Base-by-base conservation (phyloP, 441 rosid species). In the Rhodomyrtus psidioides region DNA sequence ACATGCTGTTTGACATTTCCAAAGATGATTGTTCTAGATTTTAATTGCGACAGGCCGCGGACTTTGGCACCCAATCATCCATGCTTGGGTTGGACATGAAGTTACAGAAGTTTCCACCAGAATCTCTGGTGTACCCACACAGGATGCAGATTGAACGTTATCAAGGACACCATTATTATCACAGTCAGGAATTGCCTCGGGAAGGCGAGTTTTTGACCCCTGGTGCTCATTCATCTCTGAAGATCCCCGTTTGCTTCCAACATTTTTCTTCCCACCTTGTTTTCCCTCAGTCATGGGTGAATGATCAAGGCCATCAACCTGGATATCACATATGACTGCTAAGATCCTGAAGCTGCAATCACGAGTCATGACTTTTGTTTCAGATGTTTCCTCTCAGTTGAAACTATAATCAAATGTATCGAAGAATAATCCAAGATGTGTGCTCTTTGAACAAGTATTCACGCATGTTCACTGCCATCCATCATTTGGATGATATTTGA, bases 241-340 rank as follows among this genome's bases (percentile, higher is more conserved):
- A 90, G 88, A 82, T 88, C 12, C 84, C 49, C 84, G 89, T 90
- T 92, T 75, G 10, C 53, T 85, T 53, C 88, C 91, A 54, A 82
- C 82, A 81, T 83, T 84, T 85, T 90, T 93, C 86, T 81, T 83
- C 59, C 85, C 59, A 60, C 85, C 86, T 84, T 89, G 86, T n/a
- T n/a, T n/a, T n/a, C n/a, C n/a, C n/a, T n/a, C n/a, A n/a, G n/a
- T n/a, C n/a, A n/a, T n/a, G n/a, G n/a, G n/a, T n/a, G n/a, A n/a
- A n/a, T n/a, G n/a, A n/a, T n/a, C n/a, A n/a, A n/a, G n/a, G n/a
- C n/a, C n/a, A n/a, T n/a, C n/a, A n/a, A n/a, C n/a, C n/a, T n/a
- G n/a, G n/a, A n/a, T n/a, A n/a, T n/a, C n/a, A 8, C 9, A 60
- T 28, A 28, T 60, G 23, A 60, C 23, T 7, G 74, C 42, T 16